phyloP scores from a whole-genome alignment of 2,329 filamentous ascomycete species.

The Bipolaris cookei region DNA sequence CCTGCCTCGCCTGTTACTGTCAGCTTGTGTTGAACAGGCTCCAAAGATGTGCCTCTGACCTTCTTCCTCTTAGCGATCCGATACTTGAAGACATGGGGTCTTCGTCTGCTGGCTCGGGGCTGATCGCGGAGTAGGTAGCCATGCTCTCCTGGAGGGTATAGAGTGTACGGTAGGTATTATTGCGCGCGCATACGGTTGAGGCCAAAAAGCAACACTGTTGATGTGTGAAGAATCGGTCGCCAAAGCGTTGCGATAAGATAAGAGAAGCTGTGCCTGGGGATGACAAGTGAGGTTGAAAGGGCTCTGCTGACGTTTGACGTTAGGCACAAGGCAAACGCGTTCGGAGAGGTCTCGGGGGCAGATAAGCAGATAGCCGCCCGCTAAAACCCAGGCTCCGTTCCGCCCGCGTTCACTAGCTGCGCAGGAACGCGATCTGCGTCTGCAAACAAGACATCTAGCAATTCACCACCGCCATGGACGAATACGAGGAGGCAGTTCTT shows the following conservation, averaged over 20 bases:
- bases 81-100: constrained; percentile 52
- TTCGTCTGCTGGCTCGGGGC: constrained; percentile 47
- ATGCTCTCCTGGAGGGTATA: constrained; percentile 41
- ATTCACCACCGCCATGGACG: constrained; percentile 38
- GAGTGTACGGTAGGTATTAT: constrained; percentile 23
- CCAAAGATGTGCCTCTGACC: constrained; percentile 27
- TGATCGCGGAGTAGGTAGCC: constrained; percentile 57
- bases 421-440: constrained; percentile 29
- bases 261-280: neutral
- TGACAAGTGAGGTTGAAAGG: constrained; percentile 11
- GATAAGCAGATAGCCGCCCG: constrained; percentile 17
- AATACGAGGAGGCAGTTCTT: constrained; percentile 49
- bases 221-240: neutral
- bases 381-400: constrained; percentile 22
- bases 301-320: constrained; percentile 18
- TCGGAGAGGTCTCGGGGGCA: constrained; percentile 5
- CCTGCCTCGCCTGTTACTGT: constrained; percentile 58
- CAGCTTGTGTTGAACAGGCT: constrained; percentile 19
- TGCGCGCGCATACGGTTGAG: constrained; percentile 35
- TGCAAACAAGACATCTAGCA: constrained; percentile 17
- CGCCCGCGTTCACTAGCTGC: neutral
- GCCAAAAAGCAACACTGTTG: neutral
- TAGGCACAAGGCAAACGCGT: constrained; percentile 1
- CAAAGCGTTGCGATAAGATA: neutral
- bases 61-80: constrained; percentile 48